Evolutionary conservation across 441 rosid species (phyloP).

Genomic region (Aquilaria agallochum): DNA sequence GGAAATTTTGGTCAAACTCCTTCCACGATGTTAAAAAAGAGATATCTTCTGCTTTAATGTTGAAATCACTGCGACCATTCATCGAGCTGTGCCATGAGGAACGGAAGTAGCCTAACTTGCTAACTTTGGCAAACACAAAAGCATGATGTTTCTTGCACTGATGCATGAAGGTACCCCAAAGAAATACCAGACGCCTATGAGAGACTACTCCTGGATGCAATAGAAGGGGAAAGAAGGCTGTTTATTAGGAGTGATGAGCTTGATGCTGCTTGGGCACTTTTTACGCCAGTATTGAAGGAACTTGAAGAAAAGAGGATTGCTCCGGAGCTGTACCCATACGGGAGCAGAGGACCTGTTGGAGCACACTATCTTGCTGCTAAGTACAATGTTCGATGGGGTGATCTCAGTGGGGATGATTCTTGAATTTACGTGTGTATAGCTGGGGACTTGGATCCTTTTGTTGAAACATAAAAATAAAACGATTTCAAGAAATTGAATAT

Average conservation of each 20-base stretch:
- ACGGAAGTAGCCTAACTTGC: too few species aligned
- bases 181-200: conserved; percentile 95
- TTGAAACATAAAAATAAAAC: too few species aligned
- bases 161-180: conserved; percentile 48
- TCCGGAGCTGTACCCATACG: conserved; percentile 87
- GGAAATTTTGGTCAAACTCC: too few species aligned
- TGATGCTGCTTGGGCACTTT: conserved; percentile 86
- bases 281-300: conserved; percentile 76
- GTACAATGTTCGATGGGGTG: conserved; percentile 92
- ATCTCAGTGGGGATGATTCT: conserved; percentile 45
- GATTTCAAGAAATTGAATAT: too few species aligned
- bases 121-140: too few species aligned
- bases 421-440: neutral
- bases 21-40: neutral
- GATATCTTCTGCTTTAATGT: neutral
- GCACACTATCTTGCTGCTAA: conserved; percentile 92
- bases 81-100: too few species aligned
- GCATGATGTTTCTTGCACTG: too few species aligned
- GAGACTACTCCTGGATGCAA: conserved; percentile 83
- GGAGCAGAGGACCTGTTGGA: conserved; percentile 92
- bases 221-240: conserved; percentile 83
- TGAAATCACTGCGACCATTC: too few species aligned
- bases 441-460: too few species aligned
- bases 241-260: conserved; percentile 95
- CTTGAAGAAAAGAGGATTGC: conserved; percentile 62